Conservation (phyloP, 1,139 yeast species). For the Taphrina wiesneri region DNA sequence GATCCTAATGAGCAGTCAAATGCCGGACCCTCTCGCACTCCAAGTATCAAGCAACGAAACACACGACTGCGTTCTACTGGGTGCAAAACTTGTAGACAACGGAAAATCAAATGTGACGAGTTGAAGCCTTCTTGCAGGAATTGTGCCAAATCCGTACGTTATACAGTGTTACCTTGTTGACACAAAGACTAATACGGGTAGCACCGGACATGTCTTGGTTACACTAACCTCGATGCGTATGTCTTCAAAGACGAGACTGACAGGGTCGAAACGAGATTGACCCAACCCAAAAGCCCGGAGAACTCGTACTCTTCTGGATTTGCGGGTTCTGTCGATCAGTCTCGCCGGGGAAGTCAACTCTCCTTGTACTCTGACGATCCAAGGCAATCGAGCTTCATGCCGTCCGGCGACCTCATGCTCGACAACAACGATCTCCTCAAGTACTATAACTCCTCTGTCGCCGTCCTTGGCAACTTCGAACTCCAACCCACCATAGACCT, state of each 20-base stretch:
- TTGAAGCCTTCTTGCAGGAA: slow-evolving; percentile 40
- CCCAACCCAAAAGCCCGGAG: not conserved
- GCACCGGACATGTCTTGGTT: slow-evolving; percentile 19
- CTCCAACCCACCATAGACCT: not conserved
- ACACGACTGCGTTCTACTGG: slow-evolving; percentile 37
- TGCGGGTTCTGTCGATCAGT: not conserved
- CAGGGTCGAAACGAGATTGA: not conserved
- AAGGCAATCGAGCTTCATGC: not conserved
- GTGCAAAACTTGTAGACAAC: slow-evolving; percentile 40
- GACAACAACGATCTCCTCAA: not conserved
- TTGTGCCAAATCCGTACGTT: slow-evolving; percentile 34
- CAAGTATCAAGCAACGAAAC: not conserved
- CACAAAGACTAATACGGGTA: not conserved
- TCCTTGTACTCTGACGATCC: not conserved
- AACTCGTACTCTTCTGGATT: not conserved
- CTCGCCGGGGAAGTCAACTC: slow-evolving; percentile 7
- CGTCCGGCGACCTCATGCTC: not conserved
- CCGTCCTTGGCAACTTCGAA: not conserved
- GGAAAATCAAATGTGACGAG: slow-evolving; percentile 42
- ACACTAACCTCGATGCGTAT: not conserved
- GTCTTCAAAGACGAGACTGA: slow-evolving; percentile 4
- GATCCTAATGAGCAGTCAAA: not conserved
- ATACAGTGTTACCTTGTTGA: not conserved
- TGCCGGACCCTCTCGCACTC: not conserved
- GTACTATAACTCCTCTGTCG: not conserved